Conservation (phyloP, 1,139 yeast genomes). For the Yamadazyma pseudoaaseri region DNA sequence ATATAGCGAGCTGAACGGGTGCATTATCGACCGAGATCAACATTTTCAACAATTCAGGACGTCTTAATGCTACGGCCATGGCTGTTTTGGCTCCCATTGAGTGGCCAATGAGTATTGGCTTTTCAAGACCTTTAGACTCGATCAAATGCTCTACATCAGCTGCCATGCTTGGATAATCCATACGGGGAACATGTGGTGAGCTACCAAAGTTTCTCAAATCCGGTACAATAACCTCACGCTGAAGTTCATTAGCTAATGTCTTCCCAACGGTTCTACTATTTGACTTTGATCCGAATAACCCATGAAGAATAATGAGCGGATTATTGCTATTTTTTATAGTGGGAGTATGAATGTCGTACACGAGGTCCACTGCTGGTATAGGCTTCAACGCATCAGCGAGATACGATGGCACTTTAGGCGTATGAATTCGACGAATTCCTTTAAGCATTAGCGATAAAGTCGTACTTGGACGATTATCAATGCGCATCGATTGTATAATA, state of each 20-base stretch:
- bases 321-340: conserved; percentile 14
- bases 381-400: conserved; percentile 27
- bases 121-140: conserved; percentile 36
- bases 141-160: conserved; percentile 81
- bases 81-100: conserved; percentile 98
- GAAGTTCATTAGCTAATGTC: conserved; percentile 36
- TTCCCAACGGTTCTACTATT: conserved; percentile 79
- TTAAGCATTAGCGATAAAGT: no score
- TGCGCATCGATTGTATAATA: no score
- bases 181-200: conserved; percentile 71
- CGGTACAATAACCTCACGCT: conserved; percentile 60
- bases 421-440: neutral
- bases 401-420: conserved; percentile 1
- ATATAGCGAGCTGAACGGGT: conserved; percentile 66
- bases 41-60: conserved; percentile 63
- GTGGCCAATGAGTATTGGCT: conserved; percentile 80
- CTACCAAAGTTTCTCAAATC: conserved; percentile 91
- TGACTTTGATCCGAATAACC: conserved; percentile 79
- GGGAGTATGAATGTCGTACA: conserved; percentile 31
- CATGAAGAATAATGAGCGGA: conserved; percentile 82
- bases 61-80: conserved; percentile 78
- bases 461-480: no score
- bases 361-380: conserved; percentile 30
- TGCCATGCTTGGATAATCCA: conserved; percentile 80
- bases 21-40: conserved; percentile 87